Evolutionary conservation across 2,329 filamentous ascomycete species (phyloP).

Genomic region (Aureobasidium pullulans): DNA sequence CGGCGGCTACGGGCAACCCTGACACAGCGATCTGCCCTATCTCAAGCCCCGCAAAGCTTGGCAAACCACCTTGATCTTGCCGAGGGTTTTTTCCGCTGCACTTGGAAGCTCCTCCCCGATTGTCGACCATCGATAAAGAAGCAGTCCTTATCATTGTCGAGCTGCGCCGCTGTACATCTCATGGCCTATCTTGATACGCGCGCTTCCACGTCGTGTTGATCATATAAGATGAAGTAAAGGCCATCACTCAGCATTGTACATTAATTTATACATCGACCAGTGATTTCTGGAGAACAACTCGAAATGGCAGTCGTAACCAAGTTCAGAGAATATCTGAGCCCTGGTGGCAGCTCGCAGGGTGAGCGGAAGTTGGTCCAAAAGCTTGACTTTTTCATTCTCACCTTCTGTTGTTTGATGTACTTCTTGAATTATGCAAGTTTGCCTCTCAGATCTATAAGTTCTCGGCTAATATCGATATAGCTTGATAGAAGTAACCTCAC

Average conservation of each 20-base stretch:
- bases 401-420: slow-evolving; percentile 35
- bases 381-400: slow-evolving; percentile 27
- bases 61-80: slow-evolving; percentile 5
- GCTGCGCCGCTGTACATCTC: neutral
- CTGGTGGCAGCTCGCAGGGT: slow-evolving; percentile 28
- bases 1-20: slow-evolving; percentile 1
- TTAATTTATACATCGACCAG: neutral
- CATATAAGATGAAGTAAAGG: neutral
- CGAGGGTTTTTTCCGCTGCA: neutral
- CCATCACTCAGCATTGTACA: neutral
- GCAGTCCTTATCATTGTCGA: neutral
- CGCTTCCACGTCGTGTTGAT: neutral
- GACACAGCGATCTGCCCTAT: slow-evolving; percentile 3
- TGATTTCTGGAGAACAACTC: neutral
- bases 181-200: slow-evolving; percentile 6
- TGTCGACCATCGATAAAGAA: neutral
- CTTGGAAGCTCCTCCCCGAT: neutral
- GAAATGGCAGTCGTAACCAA: neutral
- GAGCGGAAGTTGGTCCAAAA: slow-evolving; percentile 42
- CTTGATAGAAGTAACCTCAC: slow-evolving; percentile 46
- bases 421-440: slow-evolving; percentile 19
- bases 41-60: slow-evolving; percentile 7
- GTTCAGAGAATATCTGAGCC: slow-evolving; percentile 25
- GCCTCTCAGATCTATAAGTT: neutral
- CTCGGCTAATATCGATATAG: slow-evolving; percentile 17